Percentiles rank a stretch among this genome's conserved stretches.
Conservation (phyloP, 805 yeast species). For the Candida khao-thaluensis region DNA sequence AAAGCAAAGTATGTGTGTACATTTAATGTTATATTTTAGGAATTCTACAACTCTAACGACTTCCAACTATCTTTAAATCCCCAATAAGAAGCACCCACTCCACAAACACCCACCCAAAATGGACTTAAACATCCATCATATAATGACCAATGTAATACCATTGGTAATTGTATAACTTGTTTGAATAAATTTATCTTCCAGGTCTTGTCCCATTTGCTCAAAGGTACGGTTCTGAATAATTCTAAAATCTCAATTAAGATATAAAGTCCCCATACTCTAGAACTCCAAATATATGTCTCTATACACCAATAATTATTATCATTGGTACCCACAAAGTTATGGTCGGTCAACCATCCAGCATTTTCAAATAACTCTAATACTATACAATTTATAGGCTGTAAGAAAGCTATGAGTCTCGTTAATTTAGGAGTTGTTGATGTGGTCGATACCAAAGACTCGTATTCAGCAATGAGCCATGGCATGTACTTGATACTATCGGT, state of each 20-base stretch:
- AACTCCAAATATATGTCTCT: conserved; percentile 45
- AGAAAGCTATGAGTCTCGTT: conserved; percentile 34
- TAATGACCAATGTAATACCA: conserved; percentile 45
- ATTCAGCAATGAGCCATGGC: conserved; percentile 47
- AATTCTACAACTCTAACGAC: conserved; percentile 29
- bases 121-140: conserved; percentile 45
- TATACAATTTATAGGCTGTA: conserved; percentile 41
- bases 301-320: conserved; percentile 43
- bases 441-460: conserved; percentile 26
- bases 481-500: conserved; percentile 41
- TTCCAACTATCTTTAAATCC: conserved; percentile 36
- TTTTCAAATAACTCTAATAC: conserved; percentile 41
- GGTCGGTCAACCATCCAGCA: conserved; percentile 47
- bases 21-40: conserved; percentile 6
- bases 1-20: too few species aligned
- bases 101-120: conserved; percentile 49
- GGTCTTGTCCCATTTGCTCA: conserved; percentile 31
- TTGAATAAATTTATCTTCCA: conserved; percentile 39
- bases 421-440: conserved; percentile 24
- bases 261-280: conserved; percentile 45
- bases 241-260: conserved; percentile 39
- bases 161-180: conserved; percentile 40
- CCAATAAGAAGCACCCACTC: conserved; percentile 45
- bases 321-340: conserved; percentile 42
- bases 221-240: conserved; percentile 40